phyloP scores from a whole-genome alignment of 2,329 filamentous ascomycete species.

The Fusarium oxysporum region DNA sequence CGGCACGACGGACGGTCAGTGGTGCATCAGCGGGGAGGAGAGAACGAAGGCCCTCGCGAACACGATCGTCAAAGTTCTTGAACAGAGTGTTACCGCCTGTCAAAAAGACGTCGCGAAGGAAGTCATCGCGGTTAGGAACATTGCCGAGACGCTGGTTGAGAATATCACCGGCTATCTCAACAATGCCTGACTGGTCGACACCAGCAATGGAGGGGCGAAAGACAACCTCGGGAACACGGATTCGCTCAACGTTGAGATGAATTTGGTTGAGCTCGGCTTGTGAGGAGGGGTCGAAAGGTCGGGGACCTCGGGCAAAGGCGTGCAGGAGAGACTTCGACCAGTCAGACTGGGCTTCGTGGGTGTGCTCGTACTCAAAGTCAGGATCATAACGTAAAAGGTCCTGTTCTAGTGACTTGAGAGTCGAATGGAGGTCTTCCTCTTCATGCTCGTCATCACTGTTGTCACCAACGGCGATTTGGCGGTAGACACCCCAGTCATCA shows the following conservation, averaged over 20 bases:
- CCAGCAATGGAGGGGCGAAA: slow-evolving; percentile 94
- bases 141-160: slow-evolving; percentile 81
- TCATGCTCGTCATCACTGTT: slow-evolving; percentile 90
- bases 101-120: slow-evolving; percentile 89
- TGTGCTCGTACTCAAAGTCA: slow-evolving; percentile 90
- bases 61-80: slow-evolving; percentile 84
- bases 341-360: slow-evolving; percentile 90
- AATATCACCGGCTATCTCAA: slow-evolving; percentile 93
- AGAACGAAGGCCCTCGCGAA: slow-evolving; percentile 77
- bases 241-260: slow-evolving; percentile 96
- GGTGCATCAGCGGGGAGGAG: slow-evolving; percentile 76
- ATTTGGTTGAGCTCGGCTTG: slow-evolving; percentile 86
- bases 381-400: slow-evolving; percentile 90
- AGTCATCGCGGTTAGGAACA: slow-evolving; percentile 69
- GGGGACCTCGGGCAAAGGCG: slow-evolving; percentile 88
- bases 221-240: slow-evolving; percentile 91
- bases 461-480: slow-evolving; percentile 87
- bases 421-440: slow-evolving; percentile 84
- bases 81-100: slow-evolving; percentile 95
- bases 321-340: slow-evolving; percentile 95
- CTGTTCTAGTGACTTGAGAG: slow-evolving; percentile 81
- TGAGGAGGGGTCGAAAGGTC: slow-evolving; percentile 83
- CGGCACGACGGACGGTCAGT: slow-evolving; percentile 78
- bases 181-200: slow-evolving; percentile 90
- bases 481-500: slow-evolving; percentile 97